Base-by-base conservation (phyloP, 1,284 basidiomycete species). In the Tetrapyrgos nigripes region DNA sequence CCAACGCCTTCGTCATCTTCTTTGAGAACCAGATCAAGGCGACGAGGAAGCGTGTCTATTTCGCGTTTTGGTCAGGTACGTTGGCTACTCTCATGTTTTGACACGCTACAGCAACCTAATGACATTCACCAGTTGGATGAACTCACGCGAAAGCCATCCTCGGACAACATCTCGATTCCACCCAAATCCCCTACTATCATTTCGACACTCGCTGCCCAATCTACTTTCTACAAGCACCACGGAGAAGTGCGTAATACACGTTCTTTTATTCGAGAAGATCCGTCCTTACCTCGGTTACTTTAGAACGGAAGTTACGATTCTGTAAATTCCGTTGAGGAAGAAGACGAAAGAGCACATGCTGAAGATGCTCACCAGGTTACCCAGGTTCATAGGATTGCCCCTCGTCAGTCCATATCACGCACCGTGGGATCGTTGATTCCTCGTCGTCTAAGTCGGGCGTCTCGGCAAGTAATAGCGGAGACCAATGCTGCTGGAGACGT, bases 311-410 rank as follows among this genome's bases (percentile, higher is more conserved):
- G 83, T 64, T 76, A 75, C 24, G 80, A 81, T 62, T 86, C 85
- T 4, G 75, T 87, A 59, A 79, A 78, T 17, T 84, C 83, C 37
- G 74, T 70, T 10, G 72, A 68, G 3, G 75, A 76, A 19, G 74
- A 71, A 13, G 68, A 76, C 60, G 74, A 70, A 21, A 67, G 76
- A 53, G 77, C 73, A 28, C 64, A 73, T 53, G 64, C 57, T 17
- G 79, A 81, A 52, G 83, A 86, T 58, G 74, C 77, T 55, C 75
- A 79, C 59, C 80, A 82, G 58, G 80, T 86, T 55, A 86, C 84
- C 3, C 83, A 83, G 62, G 79, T 89, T 65, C 79, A 82, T 56
- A 80, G 79, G 60, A 86, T 87, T 68, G 77, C 76, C 1, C 81
- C 79, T 5, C 78, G 78, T 46, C 78, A 76, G 63, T 79, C 76